A percentile compares a stretch with the other conserved stretches of the same genome.
Evolutionary conservation across 2,329 filamentous ascomycete species (phyloP).

Genomic region (Penicillium italicum): DNA sequence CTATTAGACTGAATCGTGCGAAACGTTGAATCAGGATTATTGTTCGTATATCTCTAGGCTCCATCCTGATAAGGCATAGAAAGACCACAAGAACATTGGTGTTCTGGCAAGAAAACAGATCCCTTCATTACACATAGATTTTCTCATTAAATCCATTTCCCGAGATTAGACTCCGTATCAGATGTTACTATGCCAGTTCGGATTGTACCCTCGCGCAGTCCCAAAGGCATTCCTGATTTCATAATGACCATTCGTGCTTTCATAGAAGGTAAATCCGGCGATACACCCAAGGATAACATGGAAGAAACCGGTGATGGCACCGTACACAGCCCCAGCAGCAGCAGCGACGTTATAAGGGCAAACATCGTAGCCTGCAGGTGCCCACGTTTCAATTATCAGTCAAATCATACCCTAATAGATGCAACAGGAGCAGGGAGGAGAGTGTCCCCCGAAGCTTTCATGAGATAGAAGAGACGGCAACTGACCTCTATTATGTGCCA

Average conservation of each 20-base stretch:
- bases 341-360: conserved; percentile 17
- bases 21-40: neutral
- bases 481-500: conserved; percentile 17
- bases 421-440: neutral
- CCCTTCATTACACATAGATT: neutral
- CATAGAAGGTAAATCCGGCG: neutral
- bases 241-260: conserved; percentile 11
- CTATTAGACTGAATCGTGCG: neutral
- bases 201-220: conserved; percentile 9
- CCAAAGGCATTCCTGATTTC: conserved; percentile 12
- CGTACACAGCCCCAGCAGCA: conserved; percentile 17
- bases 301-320: conserved; percentile 14
- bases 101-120: neutral
- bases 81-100: neutral
- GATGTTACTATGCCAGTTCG: conserved; percentile 1
- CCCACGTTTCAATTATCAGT: neutral
- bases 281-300: conserved; percentile 14
- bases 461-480: neutral
- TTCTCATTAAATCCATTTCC: neutral
- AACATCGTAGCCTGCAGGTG: conserved; percentile 9
- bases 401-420: neutral
- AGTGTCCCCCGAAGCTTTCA: neutral
- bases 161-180: neutral
- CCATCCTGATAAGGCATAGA: neutral
- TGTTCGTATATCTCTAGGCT: neutral